Base-by-base conservation (phyloP, 1,139 yeast genomes). In the Debaryomyces udenii region DNA sequence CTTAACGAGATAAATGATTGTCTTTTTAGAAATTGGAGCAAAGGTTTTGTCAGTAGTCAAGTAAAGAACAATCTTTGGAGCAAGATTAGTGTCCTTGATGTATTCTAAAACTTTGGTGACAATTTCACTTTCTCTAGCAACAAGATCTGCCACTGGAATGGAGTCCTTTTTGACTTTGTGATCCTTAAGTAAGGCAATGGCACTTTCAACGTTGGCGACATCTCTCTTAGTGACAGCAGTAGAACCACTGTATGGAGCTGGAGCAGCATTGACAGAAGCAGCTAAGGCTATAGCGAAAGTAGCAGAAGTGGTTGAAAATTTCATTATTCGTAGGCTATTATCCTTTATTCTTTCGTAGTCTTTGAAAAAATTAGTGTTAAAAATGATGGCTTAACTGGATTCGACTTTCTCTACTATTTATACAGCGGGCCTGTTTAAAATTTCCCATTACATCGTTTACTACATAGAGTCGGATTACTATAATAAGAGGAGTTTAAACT, bases 61-160 rank as follows among this genome's bases (percentile, higher is more conserved):
- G 44, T 60, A 65, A 41, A 58, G 48, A 39, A 72, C 56, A 44
- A 72, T 63, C 33, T 52, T 50, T 39, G 76, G 70, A 17, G 76
- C 74, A 42, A 71, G 61, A 42, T 64, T 54, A n/a, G 76, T 67
- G 44, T 60, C 50, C 50, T 66, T 64, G 42, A 72, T 63, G 39
- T 69, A 68, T 18, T 61, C 55, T 54, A 72, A 70, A 31, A 72
- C 65, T 46, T 70, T 68, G 37, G 78, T 72, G 38, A 72, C 74
- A 50, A 70, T 70, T 39, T 64, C 64, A 43, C 55, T 55, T 48
- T 70, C 77, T 67, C 78, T 69, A 42, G 62, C 60, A 9, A 56
- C 55, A 17, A 69, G 48, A 42, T 67, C 69, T 4, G 42, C 49
- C 6, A 47, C 49, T 10, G 62, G 40, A 47, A 59, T 52, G 9